A percentile compares a stretch with the other conserved stretches of the same genome.
Evolutionary conservation across 2,329 filamentous ascomycete species (phyloP).

Genomic region (Didymella exigua): DNA sequence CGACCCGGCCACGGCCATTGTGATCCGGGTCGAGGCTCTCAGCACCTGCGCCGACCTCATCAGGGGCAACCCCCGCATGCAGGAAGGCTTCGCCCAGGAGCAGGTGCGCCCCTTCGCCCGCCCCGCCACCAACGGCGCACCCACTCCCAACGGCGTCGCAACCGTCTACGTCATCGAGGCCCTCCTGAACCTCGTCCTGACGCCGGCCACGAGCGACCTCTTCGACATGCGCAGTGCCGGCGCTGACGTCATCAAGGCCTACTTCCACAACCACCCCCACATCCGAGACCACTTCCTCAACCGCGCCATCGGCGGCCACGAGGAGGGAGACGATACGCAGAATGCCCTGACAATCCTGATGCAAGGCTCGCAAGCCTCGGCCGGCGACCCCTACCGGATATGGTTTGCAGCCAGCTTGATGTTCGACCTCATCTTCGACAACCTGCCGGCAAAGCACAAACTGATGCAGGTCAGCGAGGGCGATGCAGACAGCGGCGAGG

Average conservation of each 20-base stretch:
- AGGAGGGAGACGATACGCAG: constrained; percentile 78
- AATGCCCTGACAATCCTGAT: constrained; percentile 88
- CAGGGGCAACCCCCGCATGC: constrained; percentile 75
- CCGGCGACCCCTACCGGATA: constrained; percentile 79
- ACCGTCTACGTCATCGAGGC: constrained; percentile 92
- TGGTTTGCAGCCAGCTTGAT: constrained; percentile 91
- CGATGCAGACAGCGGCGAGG: constrained; percentile 85
- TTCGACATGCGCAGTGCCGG: constrained; percentile 85
- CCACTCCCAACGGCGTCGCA: constrained; percentile 57
- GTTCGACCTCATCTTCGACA: constrained; percentile 83
- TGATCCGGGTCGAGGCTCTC: constrained; percentile 85
- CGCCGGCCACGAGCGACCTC: constrained; percentile 67
- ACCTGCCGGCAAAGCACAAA: constrained; percentile 75
- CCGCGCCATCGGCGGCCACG: constrained; percentile 86
- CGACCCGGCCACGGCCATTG: constrained; percentile 70
- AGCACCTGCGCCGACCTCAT: constrained; percentile 88
- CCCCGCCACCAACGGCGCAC: constrained; percentile 47
- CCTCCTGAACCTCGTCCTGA: constrained; percentile 80
- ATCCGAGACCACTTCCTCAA: constrained; percentile 86
- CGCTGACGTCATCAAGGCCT: constrained; percentile 90
- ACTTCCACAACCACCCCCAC: constrained; percentile 80
- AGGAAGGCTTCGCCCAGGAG: constrained; percentile 88
- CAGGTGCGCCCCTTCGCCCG: constrained; percentile 71
- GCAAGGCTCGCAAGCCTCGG: constrained; percentile 64
- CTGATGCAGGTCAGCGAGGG: constrained; percentile 87